A percentile compares a stretch with the other conserved stretches of the same genome.
Evolutionary conservation across 805 yeast species (phyloP).

Genomic region (Saccharomyces kudriavzevii): DNA sequence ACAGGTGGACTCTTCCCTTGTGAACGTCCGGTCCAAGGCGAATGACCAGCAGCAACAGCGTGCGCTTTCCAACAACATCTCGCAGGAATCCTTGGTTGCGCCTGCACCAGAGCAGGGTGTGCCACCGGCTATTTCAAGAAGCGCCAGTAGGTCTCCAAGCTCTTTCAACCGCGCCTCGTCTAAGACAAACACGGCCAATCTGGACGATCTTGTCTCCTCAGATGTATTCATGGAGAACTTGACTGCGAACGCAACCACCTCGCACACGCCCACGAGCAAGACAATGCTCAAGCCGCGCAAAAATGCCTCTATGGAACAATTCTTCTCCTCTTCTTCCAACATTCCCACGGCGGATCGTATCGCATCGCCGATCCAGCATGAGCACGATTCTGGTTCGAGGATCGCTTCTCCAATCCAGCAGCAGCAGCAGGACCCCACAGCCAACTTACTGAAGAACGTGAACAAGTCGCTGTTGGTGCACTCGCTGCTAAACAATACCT

Average conservation of each 20-base stretch:
- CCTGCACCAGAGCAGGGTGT: slow-evolving; percentile 3
- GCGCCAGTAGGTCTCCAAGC: slow-evolving; percentile 6
- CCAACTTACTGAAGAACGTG: slow-evolving; percentile 21
- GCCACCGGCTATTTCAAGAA: slow-evolving; percentile 1
- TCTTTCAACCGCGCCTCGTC: slow-evolving; percentile 1
- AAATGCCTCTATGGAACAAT: slow-evolving; percentile 44
- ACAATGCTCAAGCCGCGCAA: slow-evolving; percentile 9
- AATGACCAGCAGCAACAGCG: not conserved
- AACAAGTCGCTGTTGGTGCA: slow-evolving; percentile 22
- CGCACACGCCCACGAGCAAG: slow-evolving; percentile 19
- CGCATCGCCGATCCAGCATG: not conserved
- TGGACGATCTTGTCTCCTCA: slow-evolving; percentile 19
- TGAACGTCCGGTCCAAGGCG: slow-evolving; percentile 1
- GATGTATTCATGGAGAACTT: slow-evolving; percentile 30
- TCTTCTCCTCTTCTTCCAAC: slow-evolving; percentile 35
- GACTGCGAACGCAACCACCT: slow-evolving; percentile 30
- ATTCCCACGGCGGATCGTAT: slow-evolving; percentile 5
- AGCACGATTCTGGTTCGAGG: slow-evolving; percentile 8
- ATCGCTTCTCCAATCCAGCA: not conserved
- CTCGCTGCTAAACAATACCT: slow-evolving; percentile 16
- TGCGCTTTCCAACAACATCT: slow-evolving; percentile 14
- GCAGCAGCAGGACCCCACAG: slow-evolving; percentile 17
- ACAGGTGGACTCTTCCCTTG: slow-evolving; percentile 23
- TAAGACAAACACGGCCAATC: not conserved
- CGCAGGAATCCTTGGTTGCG: slow-evolving; percentile 11